Conservation (phyloP, 106 monocot species). For the Chionographis japonica region DNA sequence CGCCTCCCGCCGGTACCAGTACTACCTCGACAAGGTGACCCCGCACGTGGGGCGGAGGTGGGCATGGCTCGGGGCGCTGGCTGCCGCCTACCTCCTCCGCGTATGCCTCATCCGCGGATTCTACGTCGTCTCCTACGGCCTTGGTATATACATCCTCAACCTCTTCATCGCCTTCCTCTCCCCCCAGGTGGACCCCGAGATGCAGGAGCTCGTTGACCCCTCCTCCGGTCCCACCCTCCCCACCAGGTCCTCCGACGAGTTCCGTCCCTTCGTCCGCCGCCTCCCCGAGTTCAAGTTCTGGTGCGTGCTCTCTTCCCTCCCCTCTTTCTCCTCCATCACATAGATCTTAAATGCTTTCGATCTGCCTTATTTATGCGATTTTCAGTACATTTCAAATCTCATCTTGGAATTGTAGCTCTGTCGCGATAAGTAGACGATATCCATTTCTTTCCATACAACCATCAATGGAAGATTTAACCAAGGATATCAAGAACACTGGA, state of each 20-base stretch:
- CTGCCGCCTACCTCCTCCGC: too few species aligned
- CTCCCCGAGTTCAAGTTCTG: conserved; percentile 51
- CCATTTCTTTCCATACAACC: too few species aligned
- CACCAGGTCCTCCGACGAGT: conserved; percentile 30
- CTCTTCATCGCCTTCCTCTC: conserved; percentile 48
- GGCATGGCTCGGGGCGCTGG: conserved; percentile 1
- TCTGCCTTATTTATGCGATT: too few species aligned
- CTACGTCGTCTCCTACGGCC: conserved; percentile 38
- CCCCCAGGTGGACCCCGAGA: conserved; percentile 39
- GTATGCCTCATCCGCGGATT: conserved; percentile 24
- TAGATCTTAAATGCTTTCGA: too few species aligned
- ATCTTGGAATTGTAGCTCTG: too few species aligned
- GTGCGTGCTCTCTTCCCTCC: conserved; percentile 5
- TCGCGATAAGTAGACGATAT: too few species aligned
- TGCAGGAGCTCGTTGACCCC: conserved; percentile 18
- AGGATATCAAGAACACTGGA: too few species aligned
- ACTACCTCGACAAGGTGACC: conserved; percentile 36
- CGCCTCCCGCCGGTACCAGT: conserved; percentile 28
- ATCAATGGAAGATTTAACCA: too few species aligned
- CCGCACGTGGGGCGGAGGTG: conserved; percentile 29
- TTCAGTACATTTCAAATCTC: too few species aligned
- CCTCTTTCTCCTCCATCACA: too few species aligned
- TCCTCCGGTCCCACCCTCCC: conserved; percentile 16
- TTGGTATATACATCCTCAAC: conserved; percentile 43
- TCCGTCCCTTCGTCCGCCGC: conserved; percentile 40